These are phyloP conservation scores for Exophiala oligosperma DNA, from an alignment of 2,329 filamentous ascomycete genomes.

Conservation along the genomic window DNA sequence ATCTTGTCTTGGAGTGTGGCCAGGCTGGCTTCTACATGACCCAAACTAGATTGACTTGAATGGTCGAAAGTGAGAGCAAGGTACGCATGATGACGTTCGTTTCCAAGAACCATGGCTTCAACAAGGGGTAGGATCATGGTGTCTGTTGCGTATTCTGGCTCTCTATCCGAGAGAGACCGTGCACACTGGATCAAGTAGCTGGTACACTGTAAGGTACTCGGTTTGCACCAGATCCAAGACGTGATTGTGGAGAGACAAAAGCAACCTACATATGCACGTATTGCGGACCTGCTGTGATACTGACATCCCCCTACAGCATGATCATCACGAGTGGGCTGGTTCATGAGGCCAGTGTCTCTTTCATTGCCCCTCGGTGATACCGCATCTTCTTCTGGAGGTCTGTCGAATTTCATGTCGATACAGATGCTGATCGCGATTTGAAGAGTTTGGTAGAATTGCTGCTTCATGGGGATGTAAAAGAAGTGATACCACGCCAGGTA, in stretches of 20 bases:
- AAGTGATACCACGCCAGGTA: constrained; percentile 37
- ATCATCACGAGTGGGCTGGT: not conserved
- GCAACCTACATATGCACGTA: constrained; percentile 5
- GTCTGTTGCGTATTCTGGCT: constrained; percentile 4
- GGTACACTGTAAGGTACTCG: constrained; percentile 1
- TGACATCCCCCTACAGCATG: not conserved
- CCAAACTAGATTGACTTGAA: not conserved
- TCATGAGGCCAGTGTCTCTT: not conserved
- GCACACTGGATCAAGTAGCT: constrained; percentile 2
- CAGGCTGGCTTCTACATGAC: not conserved
- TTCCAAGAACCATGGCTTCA: not conserved
- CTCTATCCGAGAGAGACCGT: not conserved
- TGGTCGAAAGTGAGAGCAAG: constrained; percentile 3
- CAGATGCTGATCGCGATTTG: constrained; percentile 11
- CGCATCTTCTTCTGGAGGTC: not conserved
- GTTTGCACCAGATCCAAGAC: constrained; percentile 9
- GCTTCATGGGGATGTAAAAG: constrained; percentile 15
- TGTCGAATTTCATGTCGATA: constrained; percentile 5
- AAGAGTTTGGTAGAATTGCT: constrained; percentile 9
- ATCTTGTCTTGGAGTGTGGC: not conserved
- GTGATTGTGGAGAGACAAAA: constrained; percentile 1
- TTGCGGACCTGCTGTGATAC: constrained; percentile 7
- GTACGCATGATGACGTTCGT: not conserved
- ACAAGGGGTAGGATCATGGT: constrained; percentile 2
- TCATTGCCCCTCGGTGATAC: not conserved